These are phyloP conservation scores for Cytidiella melzeri DNA, from an alignment of 768 basidiomycete genomes.

Conservation along the genomic window DNA sequence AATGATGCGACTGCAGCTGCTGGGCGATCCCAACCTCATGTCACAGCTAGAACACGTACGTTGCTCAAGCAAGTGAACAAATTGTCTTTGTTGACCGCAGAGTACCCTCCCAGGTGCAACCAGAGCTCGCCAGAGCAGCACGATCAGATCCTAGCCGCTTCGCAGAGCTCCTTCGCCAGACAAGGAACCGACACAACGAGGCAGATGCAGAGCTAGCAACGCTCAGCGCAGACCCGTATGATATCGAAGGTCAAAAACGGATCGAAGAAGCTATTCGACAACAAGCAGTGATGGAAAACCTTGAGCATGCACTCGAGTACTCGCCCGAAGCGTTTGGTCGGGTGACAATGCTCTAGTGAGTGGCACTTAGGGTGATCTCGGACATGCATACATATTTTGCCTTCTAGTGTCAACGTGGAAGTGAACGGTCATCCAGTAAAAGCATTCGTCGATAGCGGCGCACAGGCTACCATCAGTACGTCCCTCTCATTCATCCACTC, in stretches of 20 bases:
- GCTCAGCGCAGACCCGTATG: constrained; percentile 84
- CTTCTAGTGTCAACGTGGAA: constrained; percentile 76
- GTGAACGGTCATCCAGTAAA: constrained; percentile 88
- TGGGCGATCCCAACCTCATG: constrained; percentile 83
- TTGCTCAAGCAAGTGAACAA: constrained; percentile 10
- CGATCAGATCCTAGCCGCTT: constrained; percentile 66
- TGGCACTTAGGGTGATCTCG: no score
- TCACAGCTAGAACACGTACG: constrained; percentile 60
- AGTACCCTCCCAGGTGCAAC: constrained; percentile 51
- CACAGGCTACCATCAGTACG: constrained; percentile 94
- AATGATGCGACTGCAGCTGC: constrained; percentile 81
- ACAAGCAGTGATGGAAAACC: constrained; percentile 85
- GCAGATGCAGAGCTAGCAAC: constrained; percentile 57
- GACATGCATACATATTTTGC: not conserved
- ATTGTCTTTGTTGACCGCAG: no score
- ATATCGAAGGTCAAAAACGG: constrained; percentile 84
- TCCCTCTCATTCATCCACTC: constrained; percentile 5
- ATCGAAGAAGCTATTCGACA: constrained; percentile 93
- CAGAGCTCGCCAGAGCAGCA: constrained; percentile 75
- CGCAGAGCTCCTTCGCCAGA: constrained; percentile 61
- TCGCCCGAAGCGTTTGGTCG: constrained; percentile 90
- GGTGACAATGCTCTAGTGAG: constrained; percentile 96
- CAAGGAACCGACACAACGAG: constrained; percentile 46
- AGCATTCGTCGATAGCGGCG: constrained; percentile 98
- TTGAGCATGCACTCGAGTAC: constrained; percentile 91